Evolutionary conservation across 768 basidiomycete genomes (phyloP).

Genomic region (Lepiota brunneoincarnata): DNA sequence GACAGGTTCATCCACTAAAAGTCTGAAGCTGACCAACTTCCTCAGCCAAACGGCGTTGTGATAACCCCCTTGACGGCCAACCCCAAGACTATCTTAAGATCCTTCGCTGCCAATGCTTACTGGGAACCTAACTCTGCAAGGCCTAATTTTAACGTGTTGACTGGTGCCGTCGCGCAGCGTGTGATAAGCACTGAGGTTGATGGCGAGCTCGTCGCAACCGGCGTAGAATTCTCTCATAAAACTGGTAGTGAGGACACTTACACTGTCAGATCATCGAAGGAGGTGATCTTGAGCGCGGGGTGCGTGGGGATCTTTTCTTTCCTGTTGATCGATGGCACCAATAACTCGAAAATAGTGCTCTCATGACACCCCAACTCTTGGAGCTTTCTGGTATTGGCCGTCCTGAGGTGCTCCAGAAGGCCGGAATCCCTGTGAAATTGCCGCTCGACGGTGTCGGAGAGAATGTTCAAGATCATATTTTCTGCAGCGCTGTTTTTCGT

Average conservation of each 20-base stretch:
- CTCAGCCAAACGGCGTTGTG: neutral
- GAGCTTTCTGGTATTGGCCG: constrained; percentile 18
- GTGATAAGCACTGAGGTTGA: neutral
- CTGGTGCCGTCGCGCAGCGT: neutral
- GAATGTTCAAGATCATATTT: constrained; percentile 15
- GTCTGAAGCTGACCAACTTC: no score
- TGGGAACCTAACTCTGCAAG: constrained; percentile 10
- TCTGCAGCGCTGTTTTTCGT: neutral
- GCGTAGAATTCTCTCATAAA: constrained; percentile 7
- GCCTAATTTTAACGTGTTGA: constrained; percentile 15
- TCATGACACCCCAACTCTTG: constrained; percentile 17
- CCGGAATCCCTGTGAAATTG: constrained; percentile 14
- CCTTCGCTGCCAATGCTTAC: constrained; percentile 10
- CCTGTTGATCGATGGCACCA: neutral
- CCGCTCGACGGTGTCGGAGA: constrained; percentile 16
- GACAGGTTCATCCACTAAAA: no score
- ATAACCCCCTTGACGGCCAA: constrained; percentile 11
- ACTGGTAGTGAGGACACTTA: neutral
- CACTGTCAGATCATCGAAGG: constrained; percentile 5
- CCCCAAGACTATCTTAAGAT: constrained; percentile 10
- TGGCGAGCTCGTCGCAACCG: constrained; percentile 7
- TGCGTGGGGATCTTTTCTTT: neutral
- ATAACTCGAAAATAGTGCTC: neutral
- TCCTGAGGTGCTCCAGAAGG: constrained; percentile 9
- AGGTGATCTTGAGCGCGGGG: constrained; percentile 16